Evolutionary conservation across 306 rosid species (phyloP).

Genomic region (Corylus americana): DNA sequence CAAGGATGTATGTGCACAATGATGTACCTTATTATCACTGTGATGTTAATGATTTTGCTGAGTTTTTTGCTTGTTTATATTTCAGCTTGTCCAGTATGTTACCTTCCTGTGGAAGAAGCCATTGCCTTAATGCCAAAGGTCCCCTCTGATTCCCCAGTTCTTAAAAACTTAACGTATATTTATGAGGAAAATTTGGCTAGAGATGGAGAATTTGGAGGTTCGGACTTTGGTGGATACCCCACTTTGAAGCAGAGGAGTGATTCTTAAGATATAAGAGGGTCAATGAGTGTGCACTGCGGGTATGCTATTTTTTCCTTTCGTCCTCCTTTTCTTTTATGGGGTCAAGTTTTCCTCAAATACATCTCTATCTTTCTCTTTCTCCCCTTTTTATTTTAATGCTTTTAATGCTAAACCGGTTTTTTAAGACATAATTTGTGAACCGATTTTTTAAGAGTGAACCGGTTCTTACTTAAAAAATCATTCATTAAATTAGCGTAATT

Average conservation of each 20-base stretch:
- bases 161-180: slow-evolving; percentile 64
- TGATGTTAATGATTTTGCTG: slow-evolving; percentile 15
- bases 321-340: background rate
- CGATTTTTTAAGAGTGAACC: too few relatives aligned
- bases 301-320: slow-evolving; percentile 37
- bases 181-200: slow-evolving; percentile 66
- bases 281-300: slow-evolving; percentile 93
- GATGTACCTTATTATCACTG: background rate
- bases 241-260: slow-evolving; percentile 74
- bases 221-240: slow-evolving; percentile 96
- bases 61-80: slow-evolving; percentile 29
- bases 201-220: slow-evolving; percentile 82
- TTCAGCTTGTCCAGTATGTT: slow-evolving; percentile 96
- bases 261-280: slow-evolving; percentile 67
- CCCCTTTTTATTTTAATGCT: too few relatives aligned
- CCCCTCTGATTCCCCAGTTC: slow-evolving; percentile 74
- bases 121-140: slow-evolving; percentile 67
- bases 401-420: too few relatives aligned
- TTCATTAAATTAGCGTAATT: too few relatives aligned
- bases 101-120: slow-evolving; percentile 93
- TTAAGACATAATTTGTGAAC: too few relatives aligned
- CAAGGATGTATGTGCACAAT: background rate
- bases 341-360: slow-evolving; percentile 4
- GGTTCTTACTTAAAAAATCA: too few relatives aligned
- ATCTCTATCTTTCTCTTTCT: background rate